phyloP scores from a whole-genome alignment of 805 yeast species.

The Starmerella geochares region DNA sequence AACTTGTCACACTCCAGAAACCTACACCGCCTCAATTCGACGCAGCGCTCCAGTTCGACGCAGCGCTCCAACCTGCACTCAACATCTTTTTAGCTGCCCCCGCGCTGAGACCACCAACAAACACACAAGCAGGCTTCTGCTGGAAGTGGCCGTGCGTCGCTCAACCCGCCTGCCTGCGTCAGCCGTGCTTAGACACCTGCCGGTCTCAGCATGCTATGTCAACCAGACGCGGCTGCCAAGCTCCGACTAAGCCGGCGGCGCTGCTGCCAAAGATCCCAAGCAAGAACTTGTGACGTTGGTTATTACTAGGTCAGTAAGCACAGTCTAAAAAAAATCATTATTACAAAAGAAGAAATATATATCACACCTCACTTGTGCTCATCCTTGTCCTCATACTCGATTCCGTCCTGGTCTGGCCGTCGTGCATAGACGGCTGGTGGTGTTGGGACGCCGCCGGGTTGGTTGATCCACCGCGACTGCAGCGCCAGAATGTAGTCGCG shows the following conservation, averaged over 20 bases:
- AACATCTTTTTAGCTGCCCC: too few relatives aligned
- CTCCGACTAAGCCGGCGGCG: slow-evolving; percentile 5
- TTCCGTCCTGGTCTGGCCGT: slow-evolving; percentile 25
- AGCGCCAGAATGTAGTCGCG: slow-evolving; percentile 62
- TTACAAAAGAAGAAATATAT: slow-evolving; percentile 2
- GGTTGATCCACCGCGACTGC: slow-evolving; percentile 56
- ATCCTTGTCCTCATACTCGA: slow-evolving; percentile 27
- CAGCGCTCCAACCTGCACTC: too few relatives aligned
- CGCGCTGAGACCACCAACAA: too few relatives aligned
- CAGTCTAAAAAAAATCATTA: neutral
- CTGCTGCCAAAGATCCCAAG: neutral
- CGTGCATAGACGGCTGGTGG: slow-evolving; percentile 34
- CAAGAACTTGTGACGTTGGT: neutral
- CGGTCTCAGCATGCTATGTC: neutral
- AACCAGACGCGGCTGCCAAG: neutral
- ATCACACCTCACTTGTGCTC: slow-evolving; percentile 21
- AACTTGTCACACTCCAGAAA: too few relatives aligned
- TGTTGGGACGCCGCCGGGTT: slow-evolving; percentile 38
- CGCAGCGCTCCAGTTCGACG: too few relatives aligned
- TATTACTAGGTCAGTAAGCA: slow-evolving; percentile 1
- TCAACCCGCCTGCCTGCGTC: too few relatives aligned
- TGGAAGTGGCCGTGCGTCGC: too few relatives aligned
- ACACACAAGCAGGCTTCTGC: too few relatives aligned
- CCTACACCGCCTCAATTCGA: too few relatives aligned
- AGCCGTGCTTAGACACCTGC: too few relatives aligned